A percentile compares a stretch with the other conserved stretches of the same genome.
Conservation (phyloP, 306 rosid genomes). For the Psophocarpus tetragonolobus region DNA sequence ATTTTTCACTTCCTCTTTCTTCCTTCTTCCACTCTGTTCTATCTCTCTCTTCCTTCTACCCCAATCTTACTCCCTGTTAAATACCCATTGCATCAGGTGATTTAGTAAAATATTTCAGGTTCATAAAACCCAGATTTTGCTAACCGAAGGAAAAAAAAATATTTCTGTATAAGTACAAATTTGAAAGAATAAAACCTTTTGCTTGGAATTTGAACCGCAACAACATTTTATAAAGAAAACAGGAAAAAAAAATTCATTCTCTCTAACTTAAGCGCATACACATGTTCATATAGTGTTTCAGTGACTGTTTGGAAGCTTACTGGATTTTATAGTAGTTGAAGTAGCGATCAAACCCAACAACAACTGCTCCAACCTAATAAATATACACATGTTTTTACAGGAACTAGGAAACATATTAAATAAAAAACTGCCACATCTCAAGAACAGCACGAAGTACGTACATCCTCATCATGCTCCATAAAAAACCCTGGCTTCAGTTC, state of each 20-base stretch:
- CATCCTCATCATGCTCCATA: slow-evolving; percentile 92
- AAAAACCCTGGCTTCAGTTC: slow-evolving; percentile 92
- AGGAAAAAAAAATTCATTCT: neutral
- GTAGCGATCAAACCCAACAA: slow-evolving; percentile 97
- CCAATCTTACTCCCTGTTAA: neutral
- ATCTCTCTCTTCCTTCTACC: neutral
- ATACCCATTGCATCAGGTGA: neutral
- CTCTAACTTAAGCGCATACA: slow-evolving; percentile 10
- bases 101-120: neutral
- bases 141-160: neutral
- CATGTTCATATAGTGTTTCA: slow-evolving; percentile 8
- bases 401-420: neutral
- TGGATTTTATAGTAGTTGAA: slow-evolving; percentile 97
- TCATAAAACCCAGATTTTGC: neutral
- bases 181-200: neutral
- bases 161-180: neutral
- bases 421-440: neutral
- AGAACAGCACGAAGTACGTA: slow-evolving; percentile 43
- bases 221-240: neutral
- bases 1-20: neutral
- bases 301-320: slow-evolving; percentile 60
- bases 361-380: slow-evolving; percentile 94
- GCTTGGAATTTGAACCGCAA: neutral
- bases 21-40: neutral
- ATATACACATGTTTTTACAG: slow-evolving; percentile 26